Percentiles rank a stretch among this genome's conserved stretches.
phyloP scores from a whole-genome alignment of 345 rosid species.

The Raphanus raphanistrum region DNA sequence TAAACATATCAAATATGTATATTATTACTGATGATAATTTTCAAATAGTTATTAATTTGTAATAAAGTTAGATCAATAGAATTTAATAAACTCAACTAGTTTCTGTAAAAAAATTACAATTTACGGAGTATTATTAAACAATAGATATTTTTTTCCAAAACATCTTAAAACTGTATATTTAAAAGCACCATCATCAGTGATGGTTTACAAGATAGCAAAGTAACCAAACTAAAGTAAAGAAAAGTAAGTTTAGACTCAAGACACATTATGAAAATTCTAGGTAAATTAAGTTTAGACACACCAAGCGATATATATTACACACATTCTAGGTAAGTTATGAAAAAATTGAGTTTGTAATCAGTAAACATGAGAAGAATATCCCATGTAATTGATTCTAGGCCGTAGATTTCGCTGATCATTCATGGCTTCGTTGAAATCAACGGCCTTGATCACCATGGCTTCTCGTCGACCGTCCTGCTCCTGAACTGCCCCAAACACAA shows the following conservation, averaged over 20 bases:
- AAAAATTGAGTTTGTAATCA: constrained; percentile 13
- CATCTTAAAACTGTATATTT: too few species aligned
- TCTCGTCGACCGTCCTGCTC: constrained; percentile 82
- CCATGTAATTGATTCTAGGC: constrained; percentile 53
- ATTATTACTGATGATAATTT: too few species aligned
- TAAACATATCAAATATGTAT: too few species aligned
- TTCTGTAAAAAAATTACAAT: too few species aligned
- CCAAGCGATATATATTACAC: neutral
- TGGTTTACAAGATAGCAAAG: too few species aligned
- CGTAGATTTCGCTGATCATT: constrained; percentile 66
- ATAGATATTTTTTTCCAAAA: too few species aligned
- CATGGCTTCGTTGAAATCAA: constrained; percentile 70
- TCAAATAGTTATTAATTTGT: neutral
- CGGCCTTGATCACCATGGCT: constrained; percentile 88
- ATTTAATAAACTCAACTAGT: too few species aligned
- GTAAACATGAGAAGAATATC: constrained; percentile 42
- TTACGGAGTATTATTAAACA: neutral
- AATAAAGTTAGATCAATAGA: neutral
- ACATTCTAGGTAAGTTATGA: neutral
- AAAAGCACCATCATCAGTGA: too few species aligned
- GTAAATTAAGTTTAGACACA: too few species aligned
- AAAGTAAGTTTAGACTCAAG: too few species aligned
- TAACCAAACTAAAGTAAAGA: too few species aligned
- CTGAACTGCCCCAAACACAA: constrained; percentile 91
- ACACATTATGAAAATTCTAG: too few species aligned